Evolutionary conservation across 257 asterid species (phyloP), one percentile per base, ranked within the genome.

Genomic region (Oldenlandia corymbosa): DNA sequence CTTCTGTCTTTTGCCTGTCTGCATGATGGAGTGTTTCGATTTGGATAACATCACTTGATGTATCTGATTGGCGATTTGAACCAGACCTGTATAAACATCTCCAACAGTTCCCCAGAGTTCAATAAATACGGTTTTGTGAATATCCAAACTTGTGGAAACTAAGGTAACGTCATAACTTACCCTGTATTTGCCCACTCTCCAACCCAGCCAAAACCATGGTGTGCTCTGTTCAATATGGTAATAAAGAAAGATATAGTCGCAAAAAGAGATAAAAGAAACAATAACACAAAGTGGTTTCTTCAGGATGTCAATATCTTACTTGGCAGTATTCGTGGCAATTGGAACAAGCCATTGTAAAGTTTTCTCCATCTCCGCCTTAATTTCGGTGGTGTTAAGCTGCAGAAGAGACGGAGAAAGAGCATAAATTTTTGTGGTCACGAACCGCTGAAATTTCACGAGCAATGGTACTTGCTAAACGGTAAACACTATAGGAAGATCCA

Each of bases 151-250:
- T 47, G n/a, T 31, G 14, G 43, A 34, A 43, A n/a, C n/a, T 32
- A 47, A 56, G 18, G 50, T 20, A 18, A 66, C 65, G 31, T 49
- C 54, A 13, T 34, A 42, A 75, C 96, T 85, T 68, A 88, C 95
- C 92, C 90, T 4, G 84, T 69, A 77, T 67, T 80, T 55, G 73
- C 96, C 96, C 96, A 88, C 77, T 88, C 96, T 72, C 96, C 96
- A 43, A 88, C 96, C 96, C 96, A 88, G 50, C 96, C 96, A 60
- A 85, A 88, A 66, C 96, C 96, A 59, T 88, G 88, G 76, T 88
- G 85, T 53, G 88, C 96, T 69, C 96, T 88, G 80, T 65, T 58
- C 31, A 58, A 67, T 63, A 47, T 62, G 57, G 26, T 47, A 17
- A 23, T 26, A 57, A 16, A 41, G 10, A 58, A 39, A 31, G 13